Evolutionary conservation across 2,329 filamentous ascomycete genomes (phyloP), one percentile per base, ranked within the genome.

Genomic region (Aspergillus versicolor): DNA sequence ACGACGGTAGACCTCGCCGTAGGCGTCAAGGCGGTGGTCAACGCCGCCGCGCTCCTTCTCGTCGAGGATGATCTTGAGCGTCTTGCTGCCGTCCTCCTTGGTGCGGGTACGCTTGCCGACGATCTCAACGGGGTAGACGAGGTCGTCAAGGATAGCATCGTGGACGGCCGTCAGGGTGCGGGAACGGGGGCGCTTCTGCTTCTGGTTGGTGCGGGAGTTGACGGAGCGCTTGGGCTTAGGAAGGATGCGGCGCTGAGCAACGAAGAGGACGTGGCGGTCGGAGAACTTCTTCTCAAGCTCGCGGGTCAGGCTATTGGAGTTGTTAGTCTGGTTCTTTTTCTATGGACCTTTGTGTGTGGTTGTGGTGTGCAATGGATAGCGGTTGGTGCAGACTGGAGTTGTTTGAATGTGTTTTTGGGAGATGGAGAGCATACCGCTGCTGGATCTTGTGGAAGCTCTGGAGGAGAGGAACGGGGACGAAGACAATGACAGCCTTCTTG

Each of bases 221-320:
- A 88, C 91, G 79, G 92, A 96, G 79, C 93, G 92, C 91, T 97
- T 97, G 80, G 94, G 94, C 81, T 92, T 92, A 79, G 94, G 93
- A 64, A 99, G 87, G 76, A 99, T 99, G 82, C 94, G 94, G 87
- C 94, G 94, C 77, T 93, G 95, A 73, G 94, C 94, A 74, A 99
- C 89, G 88, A 99, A 92, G 80, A 99, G 86, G 80, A 99, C 94
- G 82, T 99, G 94, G 82, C 94, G 94, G 87, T 99, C 94, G 67
- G 94, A 97, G 91, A 99, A 99, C 86, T 99, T 99, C 92, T 99
- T 99, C 90, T 99, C 94, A 78, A 99, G 92, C 87, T 99, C 94
- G 83, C 94, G 94, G 82, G 94, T 99, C 78, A 99, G 88, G 79
- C 93, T 97, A 63, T 54, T 43, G 40, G 52, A 49, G 56, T 34